Evolutionary conservation across 2,329 filamentous ascomycete genomes (phyloP).

Genomic region (Chaetomium sp.): DNA sequence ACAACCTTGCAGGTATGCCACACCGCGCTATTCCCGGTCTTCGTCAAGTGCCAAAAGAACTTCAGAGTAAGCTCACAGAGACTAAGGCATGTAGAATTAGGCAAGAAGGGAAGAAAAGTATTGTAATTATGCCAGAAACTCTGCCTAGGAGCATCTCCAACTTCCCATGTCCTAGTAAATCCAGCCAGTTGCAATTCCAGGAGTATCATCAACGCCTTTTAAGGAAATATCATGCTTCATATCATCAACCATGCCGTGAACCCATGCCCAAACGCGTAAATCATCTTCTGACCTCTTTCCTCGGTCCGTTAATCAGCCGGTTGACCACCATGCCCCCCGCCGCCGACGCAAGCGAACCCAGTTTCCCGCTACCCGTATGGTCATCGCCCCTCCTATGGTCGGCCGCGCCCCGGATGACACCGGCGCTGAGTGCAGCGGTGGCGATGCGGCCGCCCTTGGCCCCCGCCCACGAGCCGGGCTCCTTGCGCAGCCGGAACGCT

Average conservation of each 20-base stretch:
- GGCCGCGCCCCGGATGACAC: conserved; percentile 26
- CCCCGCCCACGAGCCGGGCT: conserved; percentile 33
- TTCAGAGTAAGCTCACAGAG: no score
- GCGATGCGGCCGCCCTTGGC: conserved; percentile 30
- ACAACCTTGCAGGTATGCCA: not conserved
- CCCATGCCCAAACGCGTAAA: not conserved
- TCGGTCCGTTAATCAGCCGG: conserved; percentile 34
- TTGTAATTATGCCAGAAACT: no score
- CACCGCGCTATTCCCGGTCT: not conserved
- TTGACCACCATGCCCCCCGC: conserved; percentile 35
- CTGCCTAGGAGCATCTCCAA: no score
- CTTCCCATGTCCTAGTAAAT: not conserved
- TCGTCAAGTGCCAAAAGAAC: no score
- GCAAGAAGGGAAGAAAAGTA: not conserved
- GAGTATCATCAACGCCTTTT: no score
- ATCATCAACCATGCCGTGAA: not conserved
- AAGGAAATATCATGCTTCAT: not conserved
- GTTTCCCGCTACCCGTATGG: conserved; percentile 1
- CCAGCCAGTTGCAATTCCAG: not conserved
- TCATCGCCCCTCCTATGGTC: conserved; percentile 23
- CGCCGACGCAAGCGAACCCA: conserved; percentile 28
- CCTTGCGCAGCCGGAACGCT: conserved; percentile 33
- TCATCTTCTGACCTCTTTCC: conserved; percentile 29
- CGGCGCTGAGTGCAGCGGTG: conserved; percentile 33
- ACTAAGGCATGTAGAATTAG: not conserved